Evolutionary conservation across 257 asterid species (phyloP), one percentile per base, ranked within the genome.

Genomic region (Solanum peruvianum): DNA sequence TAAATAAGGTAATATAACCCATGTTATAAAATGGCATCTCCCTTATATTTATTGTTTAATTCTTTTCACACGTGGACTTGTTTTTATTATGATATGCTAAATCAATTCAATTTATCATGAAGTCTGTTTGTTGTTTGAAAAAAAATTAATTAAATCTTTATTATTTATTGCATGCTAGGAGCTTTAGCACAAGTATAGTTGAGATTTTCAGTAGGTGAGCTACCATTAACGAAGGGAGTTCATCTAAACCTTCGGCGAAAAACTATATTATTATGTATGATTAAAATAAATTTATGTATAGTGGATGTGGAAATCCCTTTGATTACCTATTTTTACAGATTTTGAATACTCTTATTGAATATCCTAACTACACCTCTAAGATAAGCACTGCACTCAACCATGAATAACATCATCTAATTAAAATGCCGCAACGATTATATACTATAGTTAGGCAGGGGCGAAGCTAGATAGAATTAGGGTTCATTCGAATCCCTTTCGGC

Each of bases 301-400:
- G 4, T 33, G 35, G 5, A 33, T 33, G 35, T 33, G 35, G 1
- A 33, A 33, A 3, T 0, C 0, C 1, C 5, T 3, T 33, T 0
- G 1, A 33, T 0, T 33, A 33, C 0, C 5, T 33, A 33, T 33
- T 33, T 33, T 1, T 33, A 33, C 0, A 4, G 5, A 33, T 4
- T 33, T 33, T 4, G 3, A 33, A 33, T 0, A 0, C 0, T 33
- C 5, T 33, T 33, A 33, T 33, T 33, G 5, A 33, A 33, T 3
- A 33, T 33, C 5, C 0, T 33, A 33, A 5, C 5, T 33, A 0
- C 5, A 5, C 6, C 0, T 33, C 35, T 33, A 5, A 66, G 73
- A 20, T 27, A 18, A 25, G 31, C 16, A 27, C 20, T 66, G 9
- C 29, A 21, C 14, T 60, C 71, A n/a, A n/a, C 33, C 71, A 64